These are phyloP conservation scores for Vanrija sp. DNA, from an alignment of 1,284 basidiomycete genomes.

Conservation along the genomic window DNA sequence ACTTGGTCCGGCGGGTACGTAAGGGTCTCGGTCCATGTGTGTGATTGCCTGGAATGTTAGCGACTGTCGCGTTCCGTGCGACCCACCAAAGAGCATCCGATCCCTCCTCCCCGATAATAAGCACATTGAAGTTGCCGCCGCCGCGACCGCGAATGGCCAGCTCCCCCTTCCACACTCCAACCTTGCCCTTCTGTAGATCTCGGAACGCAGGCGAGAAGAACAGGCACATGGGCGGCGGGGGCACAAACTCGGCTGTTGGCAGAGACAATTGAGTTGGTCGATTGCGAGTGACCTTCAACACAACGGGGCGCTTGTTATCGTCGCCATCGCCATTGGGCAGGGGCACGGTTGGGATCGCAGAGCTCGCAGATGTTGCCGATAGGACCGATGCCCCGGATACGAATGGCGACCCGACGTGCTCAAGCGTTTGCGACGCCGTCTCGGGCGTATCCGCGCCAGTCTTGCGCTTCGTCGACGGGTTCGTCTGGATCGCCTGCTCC, in stretches of 20 bases:
- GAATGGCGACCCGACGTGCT: conserved; percentile 7
- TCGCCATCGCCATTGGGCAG: not conserved
- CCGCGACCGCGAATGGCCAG: conserved; percentile 35
- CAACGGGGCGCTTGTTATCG: no score
- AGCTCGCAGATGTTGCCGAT: conserved; percentile 7
- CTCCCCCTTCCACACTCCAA: conserved; percentile 45
- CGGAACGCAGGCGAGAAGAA: conserved; percentile 43
- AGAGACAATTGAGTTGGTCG: conserved; percentile 24
- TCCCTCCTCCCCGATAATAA: conserved; percentile 38
- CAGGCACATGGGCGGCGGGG: conserved; percentile 48
- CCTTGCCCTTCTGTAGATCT: conserved; percentile 40
- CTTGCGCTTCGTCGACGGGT: no score
- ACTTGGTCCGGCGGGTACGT: conserved; percentile 24
- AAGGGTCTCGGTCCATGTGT: conserved; percentile 31
- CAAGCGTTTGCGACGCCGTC: no score
- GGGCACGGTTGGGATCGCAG: conserved; percentile 2
- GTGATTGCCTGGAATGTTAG: conserved; percentile 35
- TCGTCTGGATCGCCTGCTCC: no score
- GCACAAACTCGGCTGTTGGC: conserved; percentile 35
- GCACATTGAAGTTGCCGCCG: conserved; percentile 38
- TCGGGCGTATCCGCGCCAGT: no score
- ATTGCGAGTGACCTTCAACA: not conserved
- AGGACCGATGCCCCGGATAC: conserved; percentile 8
- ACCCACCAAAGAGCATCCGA: conserved; percentile 42
- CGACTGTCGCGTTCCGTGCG: not conserved